Evolutionary conservation across 345 rosid species (phyloP), one percentile per base, ranked within the genome.

Genomic region (Moringa oleifera): DNA sequence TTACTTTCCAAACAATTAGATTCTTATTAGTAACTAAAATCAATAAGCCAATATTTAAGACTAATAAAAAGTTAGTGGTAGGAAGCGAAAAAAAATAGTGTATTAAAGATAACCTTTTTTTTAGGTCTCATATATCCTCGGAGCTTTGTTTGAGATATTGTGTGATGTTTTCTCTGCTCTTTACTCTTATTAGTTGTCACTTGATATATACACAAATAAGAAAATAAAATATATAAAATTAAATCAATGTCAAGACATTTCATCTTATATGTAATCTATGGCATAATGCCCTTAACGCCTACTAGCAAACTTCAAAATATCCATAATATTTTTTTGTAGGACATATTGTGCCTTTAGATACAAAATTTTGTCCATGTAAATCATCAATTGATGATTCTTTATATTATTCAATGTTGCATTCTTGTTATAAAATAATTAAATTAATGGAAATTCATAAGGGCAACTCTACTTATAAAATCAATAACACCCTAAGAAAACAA

Each of bases 291-390:
- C 80, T 10, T 71, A 51, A 51, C 51, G 64, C 7, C 82, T 82
- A 0, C 64, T 22, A 0, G 79, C 73, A 57, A 82, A 82, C 64
- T 25, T 79, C 12, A 80, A 46, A 19, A 82, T 69, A 22, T 79
- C 84, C 0, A 80, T 80, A 0, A 79, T 84, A 45, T 82, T 82
- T 55, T 82, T 84, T 84, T 77, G 79, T 13, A 82, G 74, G 13
- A 77, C 79, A 55, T 79, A 79, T 0, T 68, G 75, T 23, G 84
- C 82, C 69, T 77, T 77, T 46, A 82, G 15, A 16, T 50, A 79
- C 18, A 79, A 59, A 0, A 82, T 54, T 11, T 74, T 70, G 50
- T 80, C 60, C 74, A 77, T 61, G 10, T 60, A 74, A 4, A 77
- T 70, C 25, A 72, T 0, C 28, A 80, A 22, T 51, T 80, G 81